These are phyloP conservation scores for Colletotrichum sp. DNA, from an alignment of 2,329 filamentous ascomycete genomes.

Conservation along the genomic window DNA sequence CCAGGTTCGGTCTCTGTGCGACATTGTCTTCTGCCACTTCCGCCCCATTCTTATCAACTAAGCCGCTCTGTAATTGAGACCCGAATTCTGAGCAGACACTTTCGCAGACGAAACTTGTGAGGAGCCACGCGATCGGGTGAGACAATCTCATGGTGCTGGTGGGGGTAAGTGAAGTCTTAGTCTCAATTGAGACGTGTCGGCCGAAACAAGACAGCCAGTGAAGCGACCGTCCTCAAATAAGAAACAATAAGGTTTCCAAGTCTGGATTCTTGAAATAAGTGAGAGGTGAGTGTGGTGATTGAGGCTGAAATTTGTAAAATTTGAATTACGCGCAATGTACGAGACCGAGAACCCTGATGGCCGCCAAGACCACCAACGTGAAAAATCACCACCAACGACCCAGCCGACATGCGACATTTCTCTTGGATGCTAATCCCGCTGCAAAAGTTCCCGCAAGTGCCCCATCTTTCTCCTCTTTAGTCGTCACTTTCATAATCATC, in stretches of 20 bases:
- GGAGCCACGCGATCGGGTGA: neutral
- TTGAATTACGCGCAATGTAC: neutral
- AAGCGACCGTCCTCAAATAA: neutral
- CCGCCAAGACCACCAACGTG: slow-evolving; percentile 7
- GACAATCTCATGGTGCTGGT: neutral
- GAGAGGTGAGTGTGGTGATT: neutral
- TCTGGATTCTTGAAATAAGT: too few relatives aligned
- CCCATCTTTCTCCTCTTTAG: neutral
- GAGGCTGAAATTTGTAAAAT: neutral
- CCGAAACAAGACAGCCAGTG: neutral
- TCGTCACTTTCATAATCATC: neutral
- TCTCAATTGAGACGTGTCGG: neutral
- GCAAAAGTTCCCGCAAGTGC: neutral
- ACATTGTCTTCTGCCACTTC: neutral
- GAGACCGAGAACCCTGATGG: slow-evolving; percentile 19
- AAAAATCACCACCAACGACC: neutral
- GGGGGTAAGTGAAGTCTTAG: neutral
- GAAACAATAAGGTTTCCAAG: neutral
- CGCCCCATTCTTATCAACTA: neutral
- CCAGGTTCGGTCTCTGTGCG: neutral
- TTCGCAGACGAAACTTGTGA: neutral
- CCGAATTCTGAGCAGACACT: neutral
- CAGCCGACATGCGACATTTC: neutral
- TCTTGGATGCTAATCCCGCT: neutral
- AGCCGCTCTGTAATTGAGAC: accelerated